phyloP scores from a whole-genome alignment of 1,139 yeast species.

The Lodderomyces pseudojiufengensis region DNA sequence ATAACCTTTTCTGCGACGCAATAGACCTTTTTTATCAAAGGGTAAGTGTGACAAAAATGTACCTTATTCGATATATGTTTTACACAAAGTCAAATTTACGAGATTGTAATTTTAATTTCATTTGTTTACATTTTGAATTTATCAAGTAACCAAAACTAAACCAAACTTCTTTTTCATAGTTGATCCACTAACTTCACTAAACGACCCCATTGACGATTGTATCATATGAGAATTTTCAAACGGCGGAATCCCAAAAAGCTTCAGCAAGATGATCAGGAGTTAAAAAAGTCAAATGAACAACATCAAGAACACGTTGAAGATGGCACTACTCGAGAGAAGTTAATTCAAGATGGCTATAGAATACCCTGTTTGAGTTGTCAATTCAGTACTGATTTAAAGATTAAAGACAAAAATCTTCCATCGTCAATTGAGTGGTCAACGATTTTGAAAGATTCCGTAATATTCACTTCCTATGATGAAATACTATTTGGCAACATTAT shows the following conservation, averaged over 20 bases:
- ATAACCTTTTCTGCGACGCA: no score
- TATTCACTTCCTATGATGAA: slow-evolving; percentile 52
- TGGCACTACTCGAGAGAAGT: no score
- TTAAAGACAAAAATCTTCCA: no score
- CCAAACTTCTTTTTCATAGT: no score
- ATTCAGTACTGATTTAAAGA: no score
- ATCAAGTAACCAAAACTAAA: not conserved
- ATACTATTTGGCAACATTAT: slow-evolving; percentile 50
- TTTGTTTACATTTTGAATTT: slow-evolving; percentile 1
- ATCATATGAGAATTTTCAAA: slow-evolving; percentile 10
- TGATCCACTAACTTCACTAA: not conserved
- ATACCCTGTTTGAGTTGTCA: no score
- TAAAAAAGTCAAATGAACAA: not conserved
- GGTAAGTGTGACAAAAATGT: no score
- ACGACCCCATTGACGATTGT: slow-evolving; percentile 8
- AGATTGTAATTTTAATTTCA: no score
- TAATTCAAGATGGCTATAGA: no score
- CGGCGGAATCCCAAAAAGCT: not conserved
- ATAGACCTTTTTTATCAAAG: no score
- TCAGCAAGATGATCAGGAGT: no score
- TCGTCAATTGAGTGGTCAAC: slow-evolving; percentile 30
- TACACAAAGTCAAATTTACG: not conserved
- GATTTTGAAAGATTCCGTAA: slow-evolving; percentile 50
- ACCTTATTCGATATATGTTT: not conserved
- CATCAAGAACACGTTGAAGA: no score